Conservation (phyloP, 257 asterid genomes). For the Nicotiana undulata region DNA sequence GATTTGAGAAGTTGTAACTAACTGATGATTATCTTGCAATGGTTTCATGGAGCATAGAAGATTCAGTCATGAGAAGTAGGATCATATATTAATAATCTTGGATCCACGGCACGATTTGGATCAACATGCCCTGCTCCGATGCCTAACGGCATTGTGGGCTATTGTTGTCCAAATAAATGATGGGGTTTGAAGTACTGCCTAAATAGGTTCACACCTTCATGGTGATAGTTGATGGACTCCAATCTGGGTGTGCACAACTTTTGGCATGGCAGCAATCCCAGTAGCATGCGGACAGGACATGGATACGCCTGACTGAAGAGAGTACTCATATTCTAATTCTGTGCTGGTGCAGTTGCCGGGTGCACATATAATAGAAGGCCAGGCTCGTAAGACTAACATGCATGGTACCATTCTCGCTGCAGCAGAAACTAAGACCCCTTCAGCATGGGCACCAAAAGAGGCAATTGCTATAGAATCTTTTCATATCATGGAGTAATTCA, state of each 20-base stretch:
- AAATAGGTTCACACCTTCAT: slow-evolving; percentile 10
- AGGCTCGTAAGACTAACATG: background rate
- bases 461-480: slow-evolving; percentile 22
- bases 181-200: slow-evolving; percentile 6
- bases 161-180: background rate
- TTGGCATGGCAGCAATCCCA: slow-evolving; percentile 28
- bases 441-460: slow-evolving; percentile 27
- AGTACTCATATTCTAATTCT: slow-evolving; percentile 10
- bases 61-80: too few species aligned
- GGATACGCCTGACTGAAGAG: slow-evolving; percentile 23
- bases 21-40: too few species aligned
- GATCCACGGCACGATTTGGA: background rate
- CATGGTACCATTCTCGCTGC: background rate
- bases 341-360: too few species aligned
- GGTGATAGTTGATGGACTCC: slow-evolving; percentile 36
- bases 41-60: too few species aligned
- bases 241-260: slow-evolving; percentile 30
- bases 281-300: slow-evolving; percentile 39
- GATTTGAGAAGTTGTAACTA: too few species aligned
- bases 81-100: too few species aligned
- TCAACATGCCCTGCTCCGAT: background rate
- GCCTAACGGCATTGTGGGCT: background rate
- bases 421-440: slow-evolving; percentile 26
- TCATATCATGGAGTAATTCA: background rate
- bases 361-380: too few species aligned